Conservation (phyloP, 352 stramenopile genomes). For the Stephanocyclus meneghinianus region DNA sequence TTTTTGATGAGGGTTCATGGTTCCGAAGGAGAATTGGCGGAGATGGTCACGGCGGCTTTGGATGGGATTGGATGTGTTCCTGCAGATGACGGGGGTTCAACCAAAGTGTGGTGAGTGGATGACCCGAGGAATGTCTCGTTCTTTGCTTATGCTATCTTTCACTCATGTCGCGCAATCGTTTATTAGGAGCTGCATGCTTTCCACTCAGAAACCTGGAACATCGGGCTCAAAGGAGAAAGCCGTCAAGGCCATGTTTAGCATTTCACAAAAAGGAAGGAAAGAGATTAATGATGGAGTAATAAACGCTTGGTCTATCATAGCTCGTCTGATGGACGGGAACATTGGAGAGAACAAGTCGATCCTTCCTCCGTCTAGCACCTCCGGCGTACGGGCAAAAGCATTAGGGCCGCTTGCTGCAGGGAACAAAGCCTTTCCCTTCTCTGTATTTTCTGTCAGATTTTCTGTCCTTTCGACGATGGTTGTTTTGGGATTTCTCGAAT, state of each 20-base stretch:
- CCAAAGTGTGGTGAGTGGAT: slow-evolving; percentile 62
- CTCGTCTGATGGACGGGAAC: slow-evolving; percentile 53
- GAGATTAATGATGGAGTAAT: slow-evolving; percentile 54
- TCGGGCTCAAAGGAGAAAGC: slow-evolving; percentile 27
- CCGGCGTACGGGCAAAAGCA: slow-evolving; percentile 24
- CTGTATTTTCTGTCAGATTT: slow-evolving; percentile 71
- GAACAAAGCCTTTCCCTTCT: slow-evolving; percentile 49
- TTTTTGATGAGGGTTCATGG: slow-evolving; percentile 70
- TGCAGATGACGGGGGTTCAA: slow-evolving; percentile 32
- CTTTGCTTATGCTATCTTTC: not conserved
- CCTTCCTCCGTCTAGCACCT: slow-evolving; percentile 20
- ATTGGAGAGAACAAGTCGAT: slow-evolving; percentile 45
- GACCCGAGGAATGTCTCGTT: not conserved
- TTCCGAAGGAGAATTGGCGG: slow-evolving; percentile 65
- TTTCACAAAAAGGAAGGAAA: slow-evolving; percentile 59
- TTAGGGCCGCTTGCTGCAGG: slow-evolving; percentile 21
- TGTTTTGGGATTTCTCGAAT: slow-evolving; percentile 79
- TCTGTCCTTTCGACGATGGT: slow-evolving; percentile 73
- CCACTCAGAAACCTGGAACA: slow-evolving; percentile 39
- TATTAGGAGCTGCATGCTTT: slow-evolving; percentile 59
- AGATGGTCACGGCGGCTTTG: slow-evolving; percentile 57
- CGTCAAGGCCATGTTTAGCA: slow-evolving; percentile 57
- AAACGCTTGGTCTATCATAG: slow-evolving; percentile 59
- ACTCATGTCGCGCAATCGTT: not conserved
- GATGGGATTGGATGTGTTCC: slow-evolving; percentile 56